Evolutionary conservation across 2,329 filamentous ascomycete genomes (phyloP), one percentile per base, ranked within the genome.

Genomic region (Cryoendolithus antarcticus): DNA sequence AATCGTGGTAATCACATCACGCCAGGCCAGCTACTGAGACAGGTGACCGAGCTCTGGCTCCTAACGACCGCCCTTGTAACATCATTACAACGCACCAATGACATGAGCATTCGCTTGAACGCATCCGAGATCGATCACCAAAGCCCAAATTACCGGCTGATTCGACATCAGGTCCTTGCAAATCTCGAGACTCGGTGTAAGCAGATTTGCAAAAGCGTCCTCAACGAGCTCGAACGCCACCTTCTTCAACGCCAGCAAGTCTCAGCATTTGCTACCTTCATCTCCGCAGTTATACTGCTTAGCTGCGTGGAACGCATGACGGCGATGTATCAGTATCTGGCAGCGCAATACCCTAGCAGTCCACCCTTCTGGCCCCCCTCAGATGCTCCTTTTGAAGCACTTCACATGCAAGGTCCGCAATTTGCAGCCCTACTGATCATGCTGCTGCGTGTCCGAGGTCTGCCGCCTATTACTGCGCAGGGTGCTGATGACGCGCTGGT

Each of bases 221-320:
- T 77, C 64, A 74, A 73, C 44, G 72, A 76, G 42, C 62, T 77
- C 1, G 74, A 78, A 50, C 67, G 71, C 11, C 66, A 73, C n/a
- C 58, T 77, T 4, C 62, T 77, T 6, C 71, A 74, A 47, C 69
- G 72, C 9, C 69, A 73, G 49, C 69, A 74, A 52, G 67, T 65
- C 13, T 70, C 68, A 37, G 66, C 66, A 34, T 75, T 77, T 40
- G 69, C 73, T 43, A 77, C 72, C 0, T 76, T 75, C 50, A 56
- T 78, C n/a, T 67, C 70, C 4, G 65, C 72, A 1, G 61, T 77
- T n/a, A 62, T 77, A 10, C 59, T 77, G 1, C 59, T 78, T 15
- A 72, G 70, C 42, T 75, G 71, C 44, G 69, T 75, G 9, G 74
- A 77, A 56, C 65, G 73, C 39, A 74, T 73, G 57, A 70, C 70